Evolutionary conservation across 352 stramenopile genomes (phyloP).

Genomic region (Ophiocytium majus): DNA sequence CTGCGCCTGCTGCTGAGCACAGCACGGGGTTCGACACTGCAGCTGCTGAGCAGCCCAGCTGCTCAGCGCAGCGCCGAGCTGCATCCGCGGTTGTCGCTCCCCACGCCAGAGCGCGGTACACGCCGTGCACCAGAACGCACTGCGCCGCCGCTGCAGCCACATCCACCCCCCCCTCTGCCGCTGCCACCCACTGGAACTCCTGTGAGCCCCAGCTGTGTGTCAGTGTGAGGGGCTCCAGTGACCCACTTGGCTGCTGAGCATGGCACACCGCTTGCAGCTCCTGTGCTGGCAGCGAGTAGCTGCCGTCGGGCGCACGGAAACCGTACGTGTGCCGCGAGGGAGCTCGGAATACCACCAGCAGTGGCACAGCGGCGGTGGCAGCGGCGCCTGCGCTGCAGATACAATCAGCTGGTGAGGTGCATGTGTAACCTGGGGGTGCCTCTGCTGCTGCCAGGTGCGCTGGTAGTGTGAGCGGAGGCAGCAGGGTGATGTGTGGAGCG

Average conservation of each 20-base stretch:
- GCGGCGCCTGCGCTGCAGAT: too few relatives aligned
- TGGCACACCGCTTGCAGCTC: not conserved
- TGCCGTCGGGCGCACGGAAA: not conserved
- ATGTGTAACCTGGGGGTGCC: too few relatives aligned
- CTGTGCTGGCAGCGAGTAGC: not conserved
- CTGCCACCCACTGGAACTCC: not conserved
- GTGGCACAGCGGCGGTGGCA: not conserved
- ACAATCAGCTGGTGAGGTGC: too few relatives aligned
- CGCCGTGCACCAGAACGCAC: not conserved
- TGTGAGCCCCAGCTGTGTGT: not conserved
- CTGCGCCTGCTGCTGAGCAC: not conserved
- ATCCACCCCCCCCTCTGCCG: not conserved
- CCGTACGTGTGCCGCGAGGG: not conserved
- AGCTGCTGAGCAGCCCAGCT: not conserved
- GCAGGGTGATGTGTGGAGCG: too few relatives aligned
- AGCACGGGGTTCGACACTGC: not conserved
- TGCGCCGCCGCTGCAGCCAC: not conserved
- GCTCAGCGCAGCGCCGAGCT: not conserved
- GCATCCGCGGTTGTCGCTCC: not conserved
- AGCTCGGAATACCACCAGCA: not conserved
- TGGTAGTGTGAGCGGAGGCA: too few relatives aligned
- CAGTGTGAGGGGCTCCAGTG: not conserved
- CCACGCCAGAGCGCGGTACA: not conserved
- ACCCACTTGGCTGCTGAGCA: not conserved
- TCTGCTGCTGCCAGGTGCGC: too few relatives aligned